These are phyloP conservation scores for Aquilaria yunnanensis DNA, from an alignment of 345 rosid species.

Conservation along the genomic window DNA sequence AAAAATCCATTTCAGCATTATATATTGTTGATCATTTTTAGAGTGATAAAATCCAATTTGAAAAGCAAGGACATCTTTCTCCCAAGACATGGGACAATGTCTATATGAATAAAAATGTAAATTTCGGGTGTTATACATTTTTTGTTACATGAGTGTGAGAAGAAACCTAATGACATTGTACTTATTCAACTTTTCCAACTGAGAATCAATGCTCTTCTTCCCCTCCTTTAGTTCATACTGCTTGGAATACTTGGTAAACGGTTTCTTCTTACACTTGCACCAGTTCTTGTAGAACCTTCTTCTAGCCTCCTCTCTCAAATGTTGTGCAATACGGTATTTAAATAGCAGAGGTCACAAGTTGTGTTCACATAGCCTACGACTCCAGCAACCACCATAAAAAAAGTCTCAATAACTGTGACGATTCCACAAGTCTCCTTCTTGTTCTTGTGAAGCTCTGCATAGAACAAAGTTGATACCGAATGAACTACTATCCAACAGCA, in stretches of 20 bases:
- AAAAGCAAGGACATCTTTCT: no score
- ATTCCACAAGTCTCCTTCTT: constrained; percentile 89
- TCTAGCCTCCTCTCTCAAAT: constrained; percentile 71
- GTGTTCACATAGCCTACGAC: constrained; percentile 80
- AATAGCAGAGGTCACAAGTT: constrained; percentile 58
- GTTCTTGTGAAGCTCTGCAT: constrained; percentile 84
- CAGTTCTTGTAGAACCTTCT: constrained; percentile 86
- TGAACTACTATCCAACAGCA: no score
- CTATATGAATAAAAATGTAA: no score
- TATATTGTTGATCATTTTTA: no score
- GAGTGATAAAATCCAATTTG: no score
- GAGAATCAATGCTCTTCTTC: constrained; percentile 53
- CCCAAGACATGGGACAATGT: no score
- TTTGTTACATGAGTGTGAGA: constrained; percentile 71
- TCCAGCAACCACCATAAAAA: constrained; percentile 77
- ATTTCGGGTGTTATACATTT: neutral
- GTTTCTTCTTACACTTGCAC: constrained; percentile 88
- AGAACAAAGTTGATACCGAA: neutral
- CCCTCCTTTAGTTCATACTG: constrained; percentile 57
- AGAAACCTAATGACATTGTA: constrained; percentile 66
- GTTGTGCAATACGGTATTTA: constrained; percentile 89
- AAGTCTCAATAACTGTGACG: constrained; percentile 75
- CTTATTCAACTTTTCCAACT: constrained; percentile 80
- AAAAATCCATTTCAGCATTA: no score
- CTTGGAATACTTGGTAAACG: constrained; percentile 63